A percentile compares a stretch with the other conserved stretches of the same genome.
phyloP scores from a whole-genome alignment of 2,329 filamentous ascomycete genomes.

The Rasamsonia emersonii region DNA sequence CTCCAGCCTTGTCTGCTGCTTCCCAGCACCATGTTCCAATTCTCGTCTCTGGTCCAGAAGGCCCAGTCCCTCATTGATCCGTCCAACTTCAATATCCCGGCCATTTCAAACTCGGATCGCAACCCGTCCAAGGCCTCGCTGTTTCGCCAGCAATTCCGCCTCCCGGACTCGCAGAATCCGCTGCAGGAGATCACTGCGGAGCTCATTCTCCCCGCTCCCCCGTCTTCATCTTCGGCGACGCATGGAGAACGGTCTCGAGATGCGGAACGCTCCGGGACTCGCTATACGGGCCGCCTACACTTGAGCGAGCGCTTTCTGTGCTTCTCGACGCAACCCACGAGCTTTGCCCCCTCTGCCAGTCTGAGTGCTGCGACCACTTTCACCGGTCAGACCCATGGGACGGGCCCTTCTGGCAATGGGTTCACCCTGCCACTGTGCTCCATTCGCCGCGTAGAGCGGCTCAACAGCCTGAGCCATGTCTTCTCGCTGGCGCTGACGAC shows the following conservation, averaged over 20 bases:
- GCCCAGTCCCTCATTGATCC: constrained; percentile 93
- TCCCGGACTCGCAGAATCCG: constrained; percentile 84
- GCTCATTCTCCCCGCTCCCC: constrained; percentile 72
- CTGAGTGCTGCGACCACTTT: constrained; percentile 72
- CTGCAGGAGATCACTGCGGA: constrained; percentile 95
- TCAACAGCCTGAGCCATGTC: constrained; percentile 85
- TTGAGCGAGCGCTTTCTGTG: constrained; percentile 91
- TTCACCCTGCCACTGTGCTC: constrained; percentile 91
- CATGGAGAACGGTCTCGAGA: constrained; percentile 55
- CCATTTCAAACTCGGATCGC: constrained; percentile 63
- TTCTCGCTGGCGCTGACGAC: constrained; percentile 93
- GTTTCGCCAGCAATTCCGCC: constrained; percentile 93
- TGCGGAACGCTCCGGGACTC: constrained; percentile 59
- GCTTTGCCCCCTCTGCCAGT: constrained; percentile 73
- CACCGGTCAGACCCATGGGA: constrained; percentile 86
- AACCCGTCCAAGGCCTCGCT: constrained; percentile 85
- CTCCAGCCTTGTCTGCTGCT: background rate
- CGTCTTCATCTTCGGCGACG: constrained; percentile 34
- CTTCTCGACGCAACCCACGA: constrained; percentile 88
- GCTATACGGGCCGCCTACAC: constrained; percentile 87
- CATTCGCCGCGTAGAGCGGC: constrained; percentile 80
- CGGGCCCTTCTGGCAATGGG: constrained; percentile 86
- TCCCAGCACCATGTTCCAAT: constrained; percentile 46
- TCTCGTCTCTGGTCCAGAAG: constrained; percentile 84
- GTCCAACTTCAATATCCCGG: constrained; percentile 65